Evolutionary conservation across 2,329 filamentous ascomycete species (phyloP).

Genomic region (Fusarium paranaense): DNA sequence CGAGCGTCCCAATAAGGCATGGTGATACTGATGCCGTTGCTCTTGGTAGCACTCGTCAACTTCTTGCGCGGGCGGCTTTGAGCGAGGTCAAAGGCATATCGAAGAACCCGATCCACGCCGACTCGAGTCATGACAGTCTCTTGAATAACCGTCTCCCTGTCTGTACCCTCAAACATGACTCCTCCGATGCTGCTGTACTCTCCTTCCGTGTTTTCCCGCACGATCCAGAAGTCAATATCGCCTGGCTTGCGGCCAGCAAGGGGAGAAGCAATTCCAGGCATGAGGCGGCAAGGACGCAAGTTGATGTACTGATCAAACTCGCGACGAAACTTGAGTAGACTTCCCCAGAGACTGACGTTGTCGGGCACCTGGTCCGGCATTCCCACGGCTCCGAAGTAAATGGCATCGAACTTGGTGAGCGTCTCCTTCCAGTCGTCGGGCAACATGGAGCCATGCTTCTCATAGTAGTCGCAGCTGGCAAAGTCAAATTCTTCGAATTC

Average conservation of each 20-base stretch:
- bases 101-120: constrained; percentile 70
- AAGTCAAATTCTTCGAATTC: constrained; percentile 73
- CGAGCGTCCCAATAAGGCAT: constrained; percentile 78
- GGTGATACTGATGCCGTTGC: constrained; percentile 73
- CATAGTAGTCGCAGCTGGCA: constrained; percentile 72
- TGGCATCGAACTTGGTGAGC: constrained; percentile 71
- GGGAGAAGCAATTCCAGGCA: constrained; percentile 70
- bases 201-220: constrained; percentile 76
- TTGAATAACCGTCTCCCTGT: constrained; percentile 72
- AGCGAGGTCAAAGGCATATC: constrained; percentile 74
- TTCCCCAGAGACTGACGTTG: constrained; percentile 74
- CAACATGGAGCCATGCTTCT: constrained; percentile 56
- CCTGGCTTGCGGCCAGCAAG: constrained; percentile 64
- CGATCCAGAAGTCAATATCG: constrained; percentile 75
- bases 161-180: constrained; percentile 67
- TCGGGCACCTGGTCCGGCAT: constrained; percentile 68
- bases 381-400: constrained; percentile 76
- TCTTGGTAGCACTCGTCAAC: constrained; percentile 75
- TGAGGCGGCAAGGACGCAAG: constrained; percentile 71
- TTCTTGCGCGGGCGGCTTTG: constrained; percentile 67
- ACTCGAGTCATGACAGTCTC: constrained; percentile 72
- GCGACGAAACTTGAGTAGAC: constrained; percentile 75
- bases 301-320: constrained; percentile 77
- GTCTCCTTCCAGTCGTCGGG: constrained; percentile 61
- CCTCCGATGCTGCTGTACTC: constrained; percentile 76